Conservation (phyloP, 208 protist species). For the Wallacemonas collosoma region DNA sequence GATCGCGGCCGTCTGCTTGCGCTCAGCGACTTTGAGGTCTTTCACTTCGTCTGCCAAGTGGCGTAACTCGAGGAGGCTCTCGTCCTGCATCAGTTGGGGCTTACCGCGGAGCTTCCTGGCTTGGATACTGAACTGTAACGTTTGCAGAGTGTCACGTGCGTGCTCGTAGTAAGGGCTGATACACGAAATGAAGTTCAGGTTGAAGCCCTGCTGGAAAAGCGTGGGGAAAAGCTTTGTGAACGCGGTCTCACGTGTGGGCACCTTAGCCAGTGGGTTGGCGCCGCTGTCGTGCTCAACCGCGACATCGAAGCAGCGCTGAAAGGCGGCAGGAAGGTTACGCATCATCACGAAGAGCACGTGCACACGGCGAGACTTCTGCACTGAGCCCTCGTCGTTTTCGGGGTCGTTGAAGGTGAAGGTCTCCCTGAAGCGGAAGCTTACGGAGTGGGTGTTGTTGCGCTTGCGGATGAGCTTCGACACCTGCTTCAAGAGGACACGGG, state of each 20-base stretch:
- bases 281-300: slow-evolving; percentile 85
- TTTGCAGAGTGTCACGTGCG: slow-evolving; percentile 70
- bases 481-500: slow-evolving; percentile 49
- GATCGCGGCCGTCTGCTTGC: slow-evolving; percentile 64
- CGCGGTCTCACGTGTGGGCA: slow-evolving; percentile 79
- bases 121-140: slow-evolving; percentile 61
- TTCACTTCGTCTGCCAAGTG: slow-evolving; percentile 82
- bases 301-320: slow-evolving; percentile 85
- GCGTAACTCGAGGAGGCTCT: slow-evolving; percentile 79
- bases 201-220: slow-evolving; percentile 77
- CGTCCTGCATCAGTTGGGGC: slow-evolving; percentile 70
- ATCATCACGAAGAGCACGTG: slow-evolving; percentile 78
- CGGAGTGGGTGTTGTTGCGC: slow-evolving; percentile 74
- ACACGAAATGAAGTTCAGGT: slow-evolving; percentile 70
- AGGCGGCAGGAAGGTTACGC: slow-evolving; percentile 71
- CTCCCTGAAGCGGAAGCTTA: slow-evolving; percentile 80
- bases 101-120: slow-evolving; percentile 57
- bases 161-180: slow-evolving; percentile 87
- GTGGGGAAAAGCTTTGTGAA: slow-evolving; percentile 76
- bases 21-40: slow-evolving; percentile 62
- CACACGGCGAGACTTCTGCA: slow-evolving; percentile 76
- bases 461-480: slow-evolving; percentile 46
- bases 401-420: slow-evolving; percentile 85
- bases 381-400: slow-evolving; percentile 56
- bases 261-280: slow-evolving; percentile 83